phyloP scores from a whole-genome alignment of 106 monocot genomes.

The Dioscorea zingiberensis region DNA sequence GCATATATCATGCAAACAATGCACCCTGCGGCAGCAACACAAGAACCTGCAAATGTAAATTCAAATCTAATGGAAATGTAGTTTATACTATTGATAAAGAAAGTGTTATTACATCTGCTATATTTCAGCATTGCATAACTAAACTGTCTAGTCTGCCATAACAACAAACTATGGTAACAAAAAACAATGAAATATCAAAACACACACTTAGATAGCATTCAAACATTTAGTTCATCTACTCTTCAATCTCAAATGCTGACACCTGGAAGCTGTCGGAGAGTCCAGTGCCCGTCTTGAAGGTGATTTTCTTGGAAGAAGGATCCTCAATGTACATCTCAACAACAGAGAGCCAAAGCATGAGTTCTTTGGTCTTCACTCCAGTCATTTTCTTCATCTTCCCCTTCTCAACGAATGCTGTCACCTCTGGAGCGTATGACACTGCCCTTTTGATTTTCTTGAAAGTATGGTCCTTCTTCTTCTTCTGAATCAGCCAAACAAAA shows the following conservation, averaged over 20 bases:
- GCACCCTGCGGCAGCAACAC: too few relatives aligned
- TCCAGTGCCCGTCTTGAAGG: not conserved
- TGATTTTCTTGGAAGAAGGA: not conserved
- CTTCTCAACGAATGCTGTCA: not conserved
- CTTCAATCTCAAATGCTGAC: not conserved
- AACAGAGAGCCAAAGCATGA: not conserved
- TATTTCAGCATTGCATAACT: too few relatives aligned
- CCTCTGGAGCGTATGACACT: not conserved
- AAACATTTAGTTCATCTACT: not conserved
- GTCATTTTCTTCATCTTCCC: not conserved
- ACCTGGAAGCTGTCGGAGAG: not conserved
- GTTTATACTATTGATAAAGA: too few relatives aligned
- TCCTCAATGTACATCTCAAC: conserved; percentile 1
- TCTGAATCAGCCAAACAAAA: not conserved
- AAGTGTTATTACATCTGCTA: too few relatives aligned
- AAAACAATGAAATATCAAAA: too few relatives aligned
- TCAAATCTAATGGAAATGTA: too few relatives aligned
- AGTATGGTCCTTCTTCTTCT: not conserved
- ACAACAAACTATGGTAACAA: too few relatives aligned
- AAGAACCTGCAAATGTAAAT: too few relatives aligned
- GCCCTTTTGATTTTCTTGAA: not conserved
- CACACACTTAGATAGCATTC: too few relatives aligned
- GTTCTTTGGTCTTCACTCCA: not conserved
- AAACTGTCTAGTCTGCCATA: too few relatives aligned
- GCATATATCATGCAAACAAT: too few relatives aligned